Evolutionary conservation across 139 green algal genomes (phyloP), one percentile per base, ranked within the genome.

Genomic region (Micractinium sp.): DNA sequence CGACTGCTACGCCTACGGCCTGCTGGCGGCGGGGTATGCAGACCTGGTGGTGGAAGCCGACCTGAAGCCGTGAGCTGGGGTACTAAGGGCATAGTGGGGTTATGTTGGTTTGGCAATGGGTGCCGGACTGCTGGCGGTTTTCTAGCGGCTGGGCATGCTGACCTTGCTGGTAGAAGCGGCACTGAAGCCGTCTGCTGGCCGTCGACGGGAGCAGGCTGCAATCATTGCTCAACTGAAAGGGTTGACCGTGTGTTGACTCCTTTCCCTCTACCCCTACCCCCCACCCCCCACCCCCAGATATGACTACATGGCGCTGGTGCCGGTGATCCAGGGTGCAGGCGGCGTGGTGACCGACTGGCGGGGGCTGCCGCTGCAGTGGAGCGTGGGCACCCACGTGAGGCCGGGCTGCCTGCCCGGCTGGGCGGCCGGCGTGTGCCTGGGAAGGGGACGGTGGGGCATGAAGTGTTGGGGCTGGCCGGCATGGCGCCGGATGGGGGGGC

Each of bases 1-100:
- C 86, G 98, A 99, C 94, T 99, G 98, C 93, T 99, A 99, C 92
- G 98, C 98, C 2, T 99, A 99, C 79, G 98, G 98, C 3, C 94
- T 99, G 85, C 92, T 99, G 81, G 93, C 98, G 31, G 91, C 94
- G 3, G 98, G 98, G 2, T 94, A 95, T 56, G 90, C 87, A 67
- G 98, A 99, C 91, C 82, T 99, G 25, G 98, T 99, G 74, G 91
- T 96, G 27, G 98, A 99, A 90, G 97, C 97, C 5, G 97, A 99
- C 90, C 89, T 99, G 41, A 98, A 99, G 91, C 97, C 97, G 7
- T 80, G 74, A 80, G 74, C 74, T 80, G 36, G 14, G 35, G 39
- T 33, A 47, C 39, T 29, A 47, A 19, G 74, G 33, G 19, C 16
- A 14, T 80, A 14, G 74, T 53, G 74, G 25, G 35, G 7, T 79